Evolutionary conservation across 176 grass and related monocot species (phyloP).

Genomic region (Themeda triandra): DNA sequence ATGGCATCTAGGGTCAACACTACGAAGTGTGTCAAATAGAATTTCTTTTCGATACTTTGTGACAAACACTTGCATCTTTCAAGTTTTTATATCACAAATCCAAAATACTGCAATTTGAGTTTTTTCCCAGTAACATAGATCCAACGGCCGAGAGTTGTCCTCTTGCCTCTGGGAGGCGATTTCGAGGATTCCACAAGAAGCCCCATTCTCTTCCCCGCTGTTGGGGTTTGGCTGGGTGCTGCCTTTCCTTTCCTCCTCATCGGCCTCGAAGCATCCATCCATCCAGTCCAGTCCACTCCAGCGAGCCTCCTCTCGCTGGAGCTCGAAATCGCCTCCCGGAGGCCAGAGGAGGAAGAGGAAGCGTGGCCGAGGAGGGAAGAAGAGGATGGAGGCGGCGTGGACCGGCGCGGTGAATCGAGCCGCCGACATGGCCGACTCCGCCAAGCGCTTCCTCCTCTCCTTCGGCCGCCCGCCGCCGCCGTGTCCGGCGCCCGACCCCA

Average conservation of each 20-base stretch:
- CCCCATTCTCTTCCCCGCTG: not conserved
- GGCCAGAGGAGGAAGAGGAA: no score
- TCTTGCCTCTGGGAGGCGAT: not conserved
- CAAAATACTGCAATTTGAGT: no score
- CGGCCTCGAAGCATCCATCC: not conserved
- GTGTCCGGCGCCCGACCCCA: not conserved
- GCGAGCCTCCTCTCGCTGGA: not conserved
- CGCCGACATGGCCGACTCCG: conserved; percentile 47
- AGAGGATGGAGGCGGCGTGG: conserved; percentile 52
- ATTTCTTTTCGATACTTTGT: no score
- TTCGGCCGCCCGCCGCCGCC: conserved; percentile 4
- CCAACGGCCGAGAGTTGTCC: not conserved
- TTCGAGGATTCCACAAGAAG: not conserved
- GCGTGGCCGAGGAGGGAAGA: not conserved
- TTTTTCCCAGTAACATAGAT: no score
- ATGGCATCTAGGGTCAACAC: no score
- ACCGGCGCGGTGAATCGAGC: conserved; percentile 54
- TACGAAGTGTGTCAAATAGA: no score
- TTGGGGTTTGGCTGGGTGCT: not conserved
- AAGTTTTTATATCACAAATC: not conserved
- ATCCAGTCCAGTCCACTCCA: not conserved
- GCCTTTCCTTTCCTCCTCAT: not conserved
- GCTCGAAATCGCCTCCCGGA: no score
- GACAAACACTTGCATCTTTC: no score
- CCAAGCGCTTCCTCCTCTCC: conserved; percentile 61